phyloP scores from a whole-genome alignment of 768 basidiomycete genomes.

The Mycena rebaudengoi region DNA sequence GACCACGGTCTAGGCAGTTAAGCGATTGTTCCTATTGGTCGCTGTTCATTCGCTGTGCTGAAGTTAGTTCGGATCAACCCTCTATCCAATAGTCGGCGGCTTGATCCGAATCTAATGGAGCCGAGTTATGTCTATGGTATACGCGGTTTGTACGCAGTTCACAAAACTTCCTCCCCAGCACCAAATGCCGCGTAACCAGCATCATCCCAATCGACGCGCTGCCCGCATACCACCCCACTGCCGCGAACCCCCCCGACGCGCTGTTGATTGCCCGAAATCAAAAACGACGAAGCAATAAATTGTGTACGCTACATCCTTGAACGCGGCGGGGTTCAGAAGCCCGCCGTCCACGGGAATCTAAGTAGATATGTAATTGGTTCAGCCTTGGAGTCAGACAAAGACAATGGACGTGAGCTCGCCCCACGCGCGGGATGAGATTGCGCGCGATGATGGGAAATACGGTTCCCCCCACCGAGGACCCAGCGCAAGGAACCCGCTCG shows the following conservation, averaged over 20 bases:
- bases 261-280: slow-evolving; percentile 62
- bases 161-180: too few species aligned
- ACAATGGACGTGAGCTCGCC: too few species aligned
- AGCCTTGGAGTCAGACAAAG: neutral
- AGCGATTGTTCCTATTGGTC: too few species aligned
- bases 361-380: too few species aligned
- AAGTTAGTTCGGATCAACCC: too few species aligned
- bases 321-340: slow-evolving; percentile 54
- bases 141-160: too few species aligned
- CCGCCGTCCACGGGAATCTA: slow-evolving; percentile 80
- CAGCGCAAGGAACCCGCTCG: slow-evolving; percentile 60
- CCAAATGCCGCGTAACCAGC: slow-evolving; percentile 48
- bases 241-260: slow-evolving; percentile 59
- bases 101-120: too few species aligned
- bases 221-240: slow-evolving; percentile 59
- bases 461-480: slow-evolving; percentile 70
- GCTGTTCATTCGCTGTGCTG: too few species aligned
- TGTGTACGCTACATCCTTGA: slow-evolving; percentile 55
- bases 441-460: slow-evolving; percentile 66
- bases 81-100: too few species aligned
- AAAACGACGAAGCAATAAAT: slow-evolving; percentile 66
- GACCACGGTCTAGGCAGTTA: too few species aligned
- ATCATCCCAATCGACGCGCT: slow-evolving; percentile 51
- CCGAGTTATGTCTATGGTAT: too few species aligned
- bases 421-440: slow-evolving; percentile 60